A percentile compares a stretch with the other conserved stretches of the same genome.
These are phyloP conservation scores for Theileria orientalis DNA, from an alignment of 169 alveolate genomes.

Conservation along the genomic window DNA sequence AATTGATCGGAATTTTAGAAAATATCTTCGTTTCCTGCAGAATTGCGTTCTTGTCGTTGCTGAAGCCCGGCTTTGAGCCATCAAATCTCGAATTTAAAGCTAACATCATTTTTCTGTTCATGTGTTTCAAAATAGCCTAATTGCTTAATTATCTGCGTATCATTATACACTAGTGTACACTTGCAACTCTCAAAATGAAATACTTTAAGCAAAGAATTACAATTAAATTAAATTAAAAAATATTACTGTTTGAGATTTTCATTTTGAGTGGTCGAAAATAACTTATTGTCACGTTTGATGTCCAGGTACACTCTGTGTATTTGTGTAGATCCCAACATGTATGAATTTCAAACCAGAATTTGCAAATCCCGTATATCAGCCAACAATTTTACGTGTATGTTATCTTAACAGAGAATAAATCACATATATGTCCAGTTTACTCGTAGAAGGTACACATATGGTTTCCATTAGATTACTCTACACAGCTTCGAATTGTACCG, in stretches of 20 bases:
- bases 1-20: constrained; percentile 81
- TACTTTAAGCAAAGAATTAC: not conserved
- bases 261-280: too few relatives aligned
- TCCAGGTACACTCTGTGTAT: constrained; percentile 33
- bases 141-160: not conserved
- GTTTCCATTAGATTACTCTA: not conserved
- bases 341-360: constrained; percentile 31
- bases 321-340: constrained; percentile 31
- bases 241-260: too few relatives aligned
- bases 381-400: too few relatives aligned
- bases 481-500: not conserved
- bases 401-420: too few relatives aligned
- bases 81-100: constrained; percentile 25
- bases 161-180: constrained; percentile 29
- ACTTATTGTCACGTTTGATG: too few relatives aligned
- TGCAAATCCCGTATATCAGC: too few relatives aligned
- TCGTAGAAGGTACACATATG: too few relatives aligned
- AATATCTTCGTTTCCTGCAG: constrained; percentile 86
- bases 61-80: constrained; percentile 25
- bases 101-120: constrained; percentile 13
- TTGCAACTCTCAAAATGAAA: not conserved
- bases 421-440: too few relatives aligned
- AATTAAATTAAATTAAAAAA: not conserved
- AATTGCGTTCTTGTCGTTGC: constrained; percentile 78
- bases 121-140: not conserved